Percentiles rank a stretch among this genome's conserved stretches.
phyloP scores from a whole-genome alignment of 1,139 yeast genomes.

The Hansenula sp. region DNA sequence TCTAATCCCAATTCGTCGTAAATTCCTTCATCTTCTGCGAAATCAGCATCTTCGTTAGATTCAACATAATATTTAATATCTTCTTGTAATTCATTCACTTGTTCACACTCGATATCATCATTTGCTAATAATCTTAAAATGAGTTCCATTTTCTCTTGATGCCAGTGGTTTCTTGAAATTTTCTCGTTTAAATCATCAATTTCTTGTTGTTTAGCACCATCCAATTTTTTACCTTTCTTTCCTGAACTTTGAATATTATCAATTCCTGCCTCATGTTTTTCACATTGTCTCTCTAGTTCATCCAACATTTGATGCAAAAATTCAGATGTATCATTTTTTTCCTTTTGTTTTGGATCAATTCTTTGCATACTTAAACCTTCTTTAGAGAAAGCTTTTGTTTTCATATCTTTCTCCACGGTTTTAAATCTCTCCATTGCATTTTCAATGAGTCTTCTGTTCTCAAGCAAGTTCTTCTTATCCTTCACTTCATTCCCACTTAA shows the following conservation, averaged over 20 bases:
- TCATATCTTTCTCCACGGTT: constrained; percentile 89
- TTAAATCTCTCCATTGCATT: constrained; percentile 96
- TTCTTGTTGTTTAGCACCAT: constrained; percentile 44
- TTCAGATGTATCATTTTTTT: constrained; percentile 68
- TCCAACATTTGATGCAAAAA: constrained; percentile 76
- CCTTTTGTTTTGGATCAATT: constrained; percentile 76
- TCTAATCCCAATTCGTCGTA: constrained; percentile 84
- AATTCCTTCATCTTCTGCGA: constrained; percentile 90
- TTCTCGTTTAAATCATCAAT: constrained; percentile 60
- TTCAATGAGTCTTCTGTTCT: constrained; percentile 81
- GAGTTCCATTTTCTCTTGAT: constrained; percentile 71
- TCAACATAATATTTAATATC: constrained; percentile 94
- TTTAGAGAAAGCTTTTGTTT: constrained; percentile 91
- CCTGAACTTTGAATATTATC: constrained; percentile 51
- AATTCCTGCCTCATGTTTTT: constrained; percentile 71
- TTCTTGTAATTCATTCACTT: constrained; percentile 75
- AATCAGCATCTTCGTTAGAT: constrained; percentile 92
- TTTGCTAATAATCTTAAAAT: constrained; percentile 77
- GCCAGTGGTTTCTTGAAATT: constrained; percentile 76
- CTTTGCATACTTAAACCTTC: constrained; percentile 81
- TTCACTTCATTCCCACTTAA: constrained; percentile 88
- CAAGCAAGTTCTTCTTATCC: constrained; percentile 76
- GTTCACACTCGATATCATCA: constrained; percentile 78
- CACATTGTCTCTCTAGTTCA: constrained; percentile 79
- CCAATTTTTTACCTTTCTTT: constrained; percentile 57